Evolutionary conservation across 2,329 filamentous ascomycete genomes (phyloP), one percentile per base, ranked within the genome.

Genomic region (Fusarium xylarioides): DNA sequence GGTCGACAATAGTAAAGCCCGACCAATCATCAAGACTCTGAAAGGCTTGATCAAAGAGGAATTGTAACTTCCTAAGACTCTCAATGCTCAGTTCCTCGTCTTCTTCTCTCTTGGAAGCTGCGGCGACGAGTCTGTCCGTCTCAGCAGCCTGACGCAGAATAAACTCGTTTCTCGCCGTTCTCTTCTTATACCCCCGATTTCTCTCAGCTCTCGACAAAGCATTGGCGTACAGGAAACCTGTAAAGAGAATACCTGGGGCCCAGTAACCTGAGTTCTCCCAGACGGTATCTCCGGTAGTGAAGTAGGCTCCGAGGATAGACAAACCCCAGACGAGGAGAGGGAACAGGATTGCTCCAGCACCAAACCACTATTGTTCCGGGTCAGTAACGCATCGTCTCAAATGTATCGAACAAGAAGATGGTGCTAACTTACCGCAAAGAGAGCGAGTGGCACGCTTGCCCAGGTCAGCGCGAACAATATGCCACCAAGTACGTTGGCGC

Each of bases 131-230:
- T 21, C 18, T 26, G 9, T 52, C 49, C 16, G 49, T 26, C 49
- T 52, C n/a, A 0, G 32, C 49, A 52, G 49, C 49, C n/a, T 52
- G 49, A 5, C 18, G 49, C 2, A 26, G 6, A 5, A 52, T 35
- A 12, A 52, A 35, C 1, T 34, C 49, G 18, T 52, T 52, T 4
- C 49, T 35, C 12, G 6, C 7, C 6, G 18, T 11, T 6, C 49
- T 19, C 4, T 26, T 52, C 12, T 26, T 26, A 8, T 26, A 35
- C 1, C 49, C 32, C 0, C 9, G 18, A 2, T 26, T 26, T 0
- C 32, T 52, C 2, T 35, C 32, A 6, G 18, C 9, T 11, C 32
- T 0, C 0, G 49, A 35, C 0, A 32, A 35, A 1, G 5, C 0
- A 21, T 26, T 26, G 6, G 49, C 49, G 14, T 52, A 37, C 0